Evolutionary conservation across 768 basidiomycete species (phyloP).

Genomic region (Rhodocollybia butyracea): DNA sequence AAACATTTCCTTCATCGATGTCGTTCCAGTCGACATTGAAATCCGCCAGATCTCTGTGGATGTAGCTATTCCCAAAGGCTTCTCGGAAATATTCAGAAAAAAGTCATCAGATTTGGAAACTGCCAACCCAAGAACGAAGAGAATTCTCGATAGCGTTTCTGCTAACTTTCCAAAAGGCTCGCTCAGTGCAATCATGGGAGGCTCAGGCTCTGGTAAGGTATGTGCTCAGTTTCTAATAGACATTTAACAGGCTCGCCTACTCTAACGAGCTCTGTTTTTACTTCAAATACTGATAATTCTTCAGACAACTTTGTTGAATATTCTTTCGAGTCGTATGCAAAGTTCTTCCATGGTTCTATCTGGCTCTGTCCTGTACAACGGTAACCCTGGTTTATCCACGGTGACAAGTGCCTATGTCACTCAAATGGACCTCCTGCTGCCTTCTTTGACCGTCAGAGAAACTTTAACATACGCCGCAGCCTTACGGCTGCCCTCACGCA

Average conservation of each 20-base stretch:
- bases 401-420: conserved; percentile 43
- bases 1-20: conserved; percentile 3
- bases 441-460: conserved; percentile 50
- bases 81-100: neutral
- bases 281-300: neutral
- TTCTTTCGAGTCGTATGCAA: conserved; percentile 16
- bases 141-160: conserved; percentile 5
- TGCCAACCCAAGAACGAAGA: neutral
- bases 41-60: neutral
- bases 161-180: conserved; percentile 8
- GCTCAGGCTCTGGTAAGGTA: conserved; percentile 11
- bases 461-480: conserved; percentile 44
- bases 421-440: conserved; percentile 55
- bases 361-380: conserved; percentile 32
- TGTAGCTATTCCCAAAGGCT: neutral
- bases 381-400: conserved; percentile 16
- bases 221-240: neutral
- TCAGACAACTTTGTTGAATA: conserved; percentile 8
- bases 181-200: conserved; percentile 10
- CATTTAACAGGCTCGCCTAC: too few relatives aligned
- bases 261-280: too few relatives aligned
- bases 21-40: neutral
- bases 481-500: conserved; percentile 44
- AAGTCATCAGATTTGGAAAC: neutral
- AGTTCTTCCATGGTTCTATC: conserved; percentile 19